Evolutionary conservation across 768 basidiomycete species (phyloP).

Genomic region (Lepiota brunneoincarnata): DNA sequence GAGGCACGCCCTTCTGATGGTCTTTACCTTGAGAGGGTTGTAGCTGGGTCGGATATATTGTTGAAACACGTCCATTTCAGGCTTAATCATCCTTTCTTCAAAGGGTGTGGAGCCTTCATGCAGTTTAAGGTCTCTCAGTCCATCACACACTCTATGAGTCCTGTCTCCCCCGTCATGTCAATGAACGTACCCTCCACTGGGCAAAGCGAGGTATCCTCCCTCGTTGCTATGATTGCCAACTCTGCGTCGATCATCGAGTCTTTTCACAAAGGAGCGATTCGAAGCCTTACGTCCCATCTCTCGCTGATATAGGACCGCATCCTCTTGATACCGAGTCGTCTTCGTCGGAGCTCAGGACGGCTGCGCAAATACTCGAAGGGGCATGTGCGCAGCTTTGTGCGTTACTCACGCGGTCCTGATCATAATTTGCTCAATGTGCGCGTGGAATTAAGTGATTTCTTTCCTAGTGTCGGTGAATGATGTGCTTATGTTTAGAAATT

Average conservation of each 20-base stretch:
- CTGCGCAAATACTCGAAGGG: constrained; percentile 24
- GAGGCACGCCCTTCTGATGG: no score
- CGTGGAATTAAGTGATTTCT: no score
- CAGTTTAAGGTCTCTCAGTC: no score
- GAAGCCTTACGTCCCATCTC: constrained; percentile 23
- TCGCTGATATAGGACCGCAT: constrained; percentile 19
- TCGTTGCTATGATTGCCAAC: constrained; percentile 17
- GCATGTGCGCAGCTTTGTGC: constrained; percentile 27
- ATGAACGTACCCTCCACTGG: no score
- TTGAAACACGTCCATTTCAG: no score
- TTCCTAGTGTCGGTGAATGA: no score
- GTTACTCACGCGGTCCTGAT: constrained; percentile 20
- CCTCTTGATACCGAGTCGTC: constrained; percentile 16
- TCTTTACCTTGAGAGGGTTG: no score
- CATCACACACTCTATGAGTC: no score
- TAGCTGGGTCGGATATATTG: no score
- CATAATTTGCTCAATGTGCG: constrained; percentile 25
- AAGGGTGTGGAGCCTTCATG: no score
- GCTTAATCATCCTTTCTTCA: no score
- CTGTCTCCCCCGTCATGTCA: no score
- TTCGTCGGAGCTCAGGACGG: constrained; percentile 18
- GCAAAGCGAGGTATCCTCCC: constrained; percentile 6
- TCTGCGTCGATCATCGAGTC: constrained; percentile 21
- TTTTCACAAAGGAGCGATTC: constrained; percentile 19
- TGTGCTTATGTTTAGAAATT: constrained; percentile 13